A percentile compares a stretch with the other conserved stretches of the same genome.
Evolutionary conservation across 306 rosid species (phyloP).

Genomic region (Lathyrus tuberosus): DNA sequence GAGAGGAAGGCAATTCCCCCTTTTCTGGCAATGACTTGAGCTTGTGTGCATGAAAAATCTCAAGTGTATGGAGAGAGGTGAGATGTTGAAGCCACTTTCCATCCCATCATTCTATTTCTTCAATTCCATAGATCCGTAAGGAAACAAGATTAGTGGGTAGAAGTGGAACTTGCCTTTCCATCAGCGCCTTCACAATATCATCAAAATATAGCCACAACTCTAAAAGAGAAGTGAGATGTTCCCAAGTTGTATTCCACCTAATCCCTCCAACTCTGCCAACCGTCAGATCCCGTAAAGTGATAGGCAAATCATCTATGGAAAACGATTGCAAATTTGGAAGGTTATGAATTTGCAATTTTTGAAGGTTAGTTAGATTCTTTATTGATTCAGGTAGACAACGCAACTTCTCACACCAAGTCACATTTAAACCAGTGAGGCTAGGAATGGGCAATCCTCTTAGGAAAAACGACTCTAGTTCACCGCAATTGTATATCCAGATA

Average conservation of each 20-base stretch:
- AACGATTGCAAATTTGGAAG: background rate
- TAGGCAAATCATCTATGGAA: background rate
- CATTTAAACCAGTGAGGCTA: background rate
- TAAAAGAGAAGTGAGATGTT: too few species aligned
- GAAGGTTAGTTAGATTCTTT: background rate
- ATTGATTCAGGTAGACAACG: background rate
- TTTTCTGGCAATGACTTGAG: too few species aligned
- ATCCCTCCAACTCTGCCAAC: background rate
- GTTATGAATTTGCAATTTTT: background rate
- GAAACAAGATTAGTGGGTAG: too few species aligned
- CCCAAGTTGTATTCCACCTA: background rate
- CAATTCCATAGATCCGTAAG: too few species aligned
- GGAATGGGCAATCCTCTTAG: background rate
- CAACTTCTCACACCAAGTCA: background rate
- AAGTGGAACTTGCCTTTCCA: too few species aligned
- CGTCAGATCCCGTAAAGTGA: background rate
- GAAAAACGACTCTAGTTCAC: slow-evolving; percentile 6
- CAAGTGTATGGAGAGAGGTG: too few species aligned
- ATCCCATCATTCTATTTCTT: too few species aligned
- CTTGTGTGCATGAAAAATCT: too few species aligned
- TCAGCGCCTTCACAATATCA: too few species aligned
- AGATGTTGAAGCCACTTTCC: too few species aligned
- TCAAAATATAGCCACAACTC: too few species aligned
- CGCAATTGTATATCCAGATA: background rate
- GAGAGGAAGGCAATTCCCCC: too few species aligned